Conservation (phyloP, 768 basidiomycete genomes). For the Mycena rebaudengoi region DNA sequence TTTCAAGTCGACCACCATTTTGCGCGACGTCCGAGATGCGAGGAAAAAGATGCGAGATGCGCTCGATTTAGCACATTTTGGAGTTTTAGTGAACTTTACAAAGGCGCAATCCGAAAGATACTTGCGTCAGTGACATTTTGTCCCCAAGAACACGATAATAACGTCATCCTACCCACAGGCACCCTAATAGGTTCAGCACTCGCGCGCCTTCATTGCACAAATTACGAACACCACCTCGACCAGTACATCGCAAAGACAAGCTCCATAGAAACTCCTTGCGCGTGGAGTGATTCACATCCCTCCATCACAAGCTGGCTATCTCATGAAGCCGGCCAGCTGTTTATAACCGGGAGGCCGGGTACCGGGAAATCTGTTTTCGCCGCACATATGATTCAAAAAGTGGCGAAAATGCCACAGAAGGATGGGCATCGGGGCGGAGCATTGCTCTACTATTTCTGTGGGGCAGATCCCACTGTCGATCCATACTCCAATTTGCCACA, state of each 20-base stretch:
- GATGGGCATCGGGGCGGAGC: conserved; percentile 1
- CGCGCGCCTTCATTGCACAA: conserved; percentile 10
- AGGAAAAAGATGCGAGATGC: conserved; percentile 9
- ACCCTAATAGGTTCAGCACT: neutral
- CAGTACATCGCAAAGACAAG: conserved; percentile 10
- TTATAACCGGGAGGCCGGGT: conserved; percentile 2
- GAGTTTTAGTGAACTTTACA: neutral
- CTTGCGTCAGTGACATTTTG: neutral
- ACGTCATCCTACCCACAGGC: neutral
- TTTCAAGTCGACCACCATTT: neutral
- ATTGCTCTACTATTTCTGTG: conserved; percentile 9
- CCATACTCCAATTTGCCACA: conserved; percentile 5
- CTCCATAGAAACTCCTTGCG: conserved; percentile 5
- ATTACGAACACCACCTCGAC: conserved; percentile 7
- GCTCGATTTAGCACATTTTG: conserved; percentile 3
- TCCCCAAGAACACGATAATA: neutral
- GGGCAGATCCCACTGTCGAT: conserved; percentile 6
- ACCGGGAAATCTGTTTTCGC: conserved; percentile 8
- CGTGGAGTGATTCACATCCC: conserved; percentile 8
- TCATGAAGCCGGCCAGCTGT: neutral
- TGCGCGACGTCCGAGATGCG: neutral
- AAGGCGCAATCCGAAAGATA: neutral
- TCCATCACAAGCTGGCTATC: neutral
- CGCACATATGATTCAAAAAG: conserved; percentile 8
- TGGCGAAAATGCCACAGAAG: neutral